Percentiles rank a stretch among this genome's conserved stretches.
phyloP scores from a whole-genome alignment of 2,329 filamentous ascomycete genomes.

The Phialocephala sp. region DNA sequence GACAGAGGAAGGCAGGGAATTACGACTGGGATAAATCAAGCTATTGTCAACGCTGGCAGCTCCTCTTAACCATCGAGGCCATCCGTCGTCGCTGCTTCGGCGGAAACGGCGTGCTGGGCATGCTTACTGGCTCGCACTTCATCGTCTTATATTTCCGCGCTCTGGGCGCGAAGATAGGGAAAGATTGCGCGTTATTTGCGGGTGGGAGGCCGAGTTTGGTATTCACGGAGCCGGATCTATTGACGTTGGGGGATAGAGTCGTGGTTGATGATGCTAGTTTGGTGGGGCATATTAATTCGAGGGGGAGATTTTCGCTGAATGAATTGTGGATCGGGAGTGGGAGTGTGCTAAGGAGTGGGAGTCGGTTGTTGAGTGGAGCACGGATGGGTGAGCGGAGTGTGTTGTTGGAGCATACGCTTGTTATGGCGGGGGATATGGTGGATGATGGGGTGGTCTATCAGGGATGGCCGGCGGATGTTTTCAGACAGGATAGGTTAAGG shows the following conservation, averaged over 20 bases:
- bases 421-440: conserved; percentile 62
- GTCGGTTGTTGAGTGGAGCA: conserved; percentile 57
- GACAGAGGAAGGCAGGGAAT: conserved; percentile 55
- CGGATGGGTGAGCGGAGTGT: conserved; percentile 49
- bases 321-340: conserved; percentile 48
- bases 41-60: conserved; percentile 64
- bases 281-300: conserved; percentile 61
- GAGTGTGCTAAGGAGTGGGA: conserved; percentile 58
- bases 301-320: conserved; percentile 62
- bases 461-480: conserved; percentile 57
- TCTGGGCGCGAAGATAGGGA: conserved; percentile 58
- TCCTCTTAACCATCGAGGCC: conserved; percentile 58
- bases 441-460: conserved; percentile 57
- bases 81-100: conserved; percentile 57
- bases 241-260: conserved; percentile 59
- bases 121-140: conserved; percentile 60
- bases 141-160: conserved; percentile 58
- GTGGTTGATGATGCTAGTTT: conserved; percentile 61
- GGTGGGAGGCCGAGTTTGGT: conserved; percentile 57
- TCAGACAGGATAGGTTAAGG: conserved; percentile 33
- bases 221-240: conserved; percentile 63
- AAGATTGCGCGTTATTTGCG: conserved; percentile 60
- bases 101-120: conserved; percentile 52
- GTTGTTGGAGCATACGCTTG: conserved; percentile 61
- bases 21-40: conserved; percentile 62